A percentile compares a stretch with the other conserved stretches of the same genome.
Evolutionary conservation across 78 protist species (phyloP).

Genomic region (Chrysochromulina parva): DNA sequence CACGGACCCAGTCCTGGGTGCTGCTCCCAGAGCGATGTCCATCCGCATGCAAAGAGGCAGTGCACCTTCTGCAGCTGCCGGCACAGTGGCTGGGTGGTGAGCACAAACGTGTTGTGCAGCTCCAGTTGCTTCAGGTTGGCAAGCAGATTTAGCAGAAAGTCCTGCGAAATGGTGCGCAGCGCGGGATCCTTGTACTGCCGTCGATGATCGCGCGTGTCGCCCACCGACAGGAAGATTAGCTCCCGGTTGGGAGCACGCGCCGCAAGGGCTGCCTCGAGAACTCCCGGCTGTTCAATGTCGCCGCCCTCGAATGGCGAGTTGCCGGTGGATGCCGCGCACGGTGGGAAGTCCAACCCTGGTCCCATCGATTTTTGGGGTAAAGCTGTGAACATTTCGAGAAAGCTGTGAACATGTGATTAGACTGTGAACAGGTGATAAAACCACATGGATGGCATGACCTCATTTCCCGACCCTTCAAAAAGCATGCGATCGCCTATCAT

Average conservation of each 20-base stretch:
- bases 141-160: neutral
- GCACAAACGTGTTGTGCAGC: neutral
- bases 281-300: neutral
- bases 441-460: no score
- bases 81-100: neutral
- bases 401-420: no score
- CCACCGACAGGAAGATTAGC: slow-evolving; percentile 3
- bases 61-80: neutral
- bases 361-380: no score
- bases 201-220: slow-evolving; percentile 18
- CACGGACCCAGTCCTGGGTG: neutral
- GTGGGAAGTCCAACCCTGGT: no score
- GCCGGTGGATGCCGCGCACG: no score
- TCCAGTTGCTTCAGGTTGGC: neutral
- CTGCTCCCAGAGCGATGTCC: neutral
- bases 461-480: no score
- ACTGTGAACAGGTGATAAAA: no score
- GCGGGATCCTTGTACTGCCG: neutral
- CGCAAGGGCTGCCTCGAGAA: neutral
- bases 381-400: no score
- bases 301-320: neutral
- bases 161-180: neutral
- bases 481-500: no score
- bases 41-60: neutral
- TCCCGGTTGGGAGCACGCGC: neutral